phyloP scores from a whole-genome alignment of 495 filamentous ascomycete species.

The Pseudomonodictys pantanalensis region DNA sequence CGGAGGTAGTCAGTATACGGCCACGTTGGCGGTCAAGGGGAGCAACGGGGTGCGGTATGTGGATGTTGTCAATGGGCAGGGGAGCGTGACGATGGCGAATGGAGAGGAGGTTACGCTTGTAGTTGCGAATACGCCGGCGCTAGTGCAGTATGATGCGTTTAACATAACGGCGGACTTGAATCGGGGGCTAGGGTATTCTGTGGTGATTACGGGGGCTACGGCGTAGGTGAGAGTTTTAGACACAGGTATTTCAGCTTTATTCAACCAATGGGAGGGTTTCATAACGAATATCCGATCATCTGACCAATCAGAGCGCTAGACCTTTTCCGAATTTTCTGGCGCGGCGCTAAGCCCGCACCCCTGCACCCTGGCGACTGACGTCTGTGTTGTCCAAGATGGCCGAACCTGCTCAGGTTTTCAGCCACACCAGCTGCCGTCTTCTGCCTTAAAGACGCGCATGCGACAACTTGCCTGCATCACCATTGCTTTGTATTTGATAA shows the following conservation, averaged over 20 bases:
- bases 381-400: background rate
- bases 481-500: background rate
- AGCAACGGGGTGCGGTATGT: slow-evolving; percentile 12
- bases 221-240: too few relatives aligned
- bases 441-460: too few relatives aligned
- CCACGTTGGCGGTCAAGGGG: slow-evolving; percentile 38
- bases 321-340: too few relatives aligned
- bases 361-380: too few relatives aligned
- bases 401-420: background rate
- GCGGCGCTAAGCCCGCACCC: too few relatives aligned
- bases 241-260: too few relatives aligned
- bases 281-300: too few relatives aligned
- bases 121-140: slow-evolving; percentile 44
- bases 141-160: slow-evolving; percentile 47
- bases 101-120: slow-evolving; percentile 46
- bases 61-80: slow-evolving; percentile 20
- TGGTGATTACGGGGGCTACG: slow-evolving; percentile 43
- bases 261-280: too few relatives aligned
- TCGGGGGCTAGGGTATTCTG: slow-evolving; percentile 42
- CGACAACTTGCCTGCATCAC: background rate
- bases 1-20: slow-evolving; percentile 39
- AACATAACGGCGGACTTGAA: slow-evolving; percentile 42
- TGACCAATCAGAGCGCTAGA: too few relatives aligned
- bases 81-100: slow-evolving; percentile 25
- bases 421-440: background rate